These are phyloP conservation scores for Boletus bicolor DNA, from an alignment of 768 basidiomycete genomes.

Conservation along the genomic window DNA sequence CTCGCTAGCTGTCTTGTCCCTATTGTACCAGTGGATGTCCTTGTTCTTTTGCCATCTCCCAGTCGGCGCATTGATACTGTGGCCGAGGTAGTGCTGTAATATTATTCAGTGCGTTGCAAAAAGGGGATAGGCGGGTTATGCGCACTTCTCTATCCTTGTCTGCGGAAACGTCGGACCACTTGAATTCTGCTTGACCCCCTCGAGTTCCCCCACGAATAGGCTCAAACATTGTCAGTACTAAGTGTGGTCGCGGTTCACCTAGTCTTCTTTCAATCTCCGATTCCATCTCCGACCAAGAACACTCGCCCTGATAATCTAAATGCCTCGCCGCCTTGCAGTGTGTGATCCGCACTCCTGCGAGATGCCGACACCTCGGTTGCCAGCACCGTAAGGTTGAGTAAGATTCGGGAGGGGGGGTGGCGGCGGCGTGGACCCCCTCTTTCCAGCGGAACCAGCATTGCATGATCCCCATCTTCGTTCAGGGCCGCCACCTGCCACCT, in stretches of 20 bases:
- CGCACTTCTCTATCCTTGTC: slow-evolving; percentile 90
- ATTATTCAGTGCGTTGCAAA: not conserved
- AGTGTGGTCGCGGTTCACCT: not conserved
- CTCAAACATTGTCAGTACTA: slow-evolving; percentile 54
- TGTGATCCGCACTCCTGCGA: slow-evolving; percentile 19
- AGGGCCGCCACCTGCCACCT: not conserved
- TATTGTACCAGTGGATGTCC: slow-evolving; percentile 92
- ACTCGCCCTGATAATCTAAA: slow-evolving; percentile 11
- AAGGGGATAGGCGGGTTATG: not conserved
- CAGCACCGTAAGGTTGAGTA: slow-evolving; percentile 2
- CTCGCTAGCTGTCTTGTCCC: slow-evolving; percentile 48
- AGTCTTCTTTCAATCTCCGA: slow-evolving; percentile 14
- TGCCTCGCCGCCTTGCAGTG: slow-evolving; percentile 4
- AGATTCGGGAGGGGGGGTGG: not conserved
- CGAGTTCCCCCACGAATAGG: slow-evolving; percentile 86
- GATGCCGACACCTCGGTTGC: slow-evolving; percentile 18
- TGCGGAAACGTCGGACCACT: slow-evolving; percentile 85
- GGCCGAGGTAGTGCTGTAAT: slow-evolving; percentile 86
- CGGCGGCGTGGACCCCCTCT: slow-evolving; percentile 3
- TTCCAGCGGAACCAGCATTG: not conserved
- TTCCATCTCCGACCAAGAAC: slow-evolving; percentile 19
- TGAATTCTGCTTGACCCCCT: slow-evolving; percentile 89
- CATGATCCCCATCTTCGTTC: slow-evolving; percentile 1
- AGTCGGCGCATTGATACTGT: slow-evolving; percentile 91
- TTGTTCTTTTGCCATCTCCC: slow-evolving; percentile 98